These are phyloP conservation scores for Botryotinia calthae DNA, from an alignment of 2,329 filamentous ascomycete species.

Conservation along the genomic window DNA sequence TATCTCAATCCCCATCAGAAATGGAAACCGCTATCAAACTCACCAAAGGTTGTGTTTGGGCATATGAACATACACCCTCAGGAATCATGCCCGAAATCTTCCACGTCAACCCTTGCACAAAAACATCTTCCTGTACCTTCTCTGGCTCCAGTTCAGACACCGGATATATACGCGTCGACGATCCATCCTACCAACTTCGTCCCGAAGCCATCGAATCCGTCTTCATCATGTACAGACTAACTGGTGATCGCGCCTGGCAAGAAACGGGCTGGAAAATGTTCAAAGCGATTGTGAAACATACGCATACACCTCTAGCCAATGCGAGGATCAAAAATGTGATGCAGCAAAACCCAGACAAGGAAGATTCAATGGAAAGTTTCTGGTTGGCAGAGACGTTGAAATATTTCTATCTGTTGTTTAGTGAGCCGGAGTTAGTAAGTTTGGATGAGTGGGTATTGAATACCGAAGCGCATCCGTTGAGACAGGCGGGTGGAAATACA, in stretches of 20 bases:
- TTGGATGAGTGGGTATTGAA: constrained; percentile 57
- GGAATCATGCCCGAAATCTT: constrained; percentile 60
- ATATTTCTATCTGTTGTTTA: constrained; percentile 54
- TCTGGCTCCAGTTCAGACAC: background rate
- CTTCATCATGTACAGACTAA: constrained; percentile 52
- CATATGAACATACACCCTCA: constrained; percentile 53
- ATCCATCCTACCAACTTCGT: constrained; percentile 49
- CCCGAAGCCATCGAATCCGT: constrained; percentile 66
- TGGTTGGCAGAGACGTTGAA: constrained; percentile 64
- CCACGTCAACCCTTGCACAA: constrained; percentile 39
- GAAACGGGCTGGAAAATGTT: constrained; percentile 49
- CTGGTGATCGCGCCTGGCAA: constrained; percentile 34
- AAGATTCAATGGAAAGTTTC: constrained; percentile 57
- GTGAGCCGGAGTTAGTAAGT: constrained; percentile 50
- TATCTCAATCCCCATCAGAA: constrained; percentile 53
- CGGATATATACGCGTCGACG: constrained; percentile 20
- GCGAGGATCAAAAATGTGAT: constrained; percentile 44
- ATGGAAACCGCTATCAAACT: constrained; percentile 54
- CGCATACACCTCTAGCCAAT: constrained; percentile 43
- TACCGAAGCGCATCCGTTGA: constrained; percentile 33
- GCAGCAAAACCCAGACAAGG: constrained; percentile 27
- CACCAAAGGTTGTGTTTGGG: constrained; percentile 60
- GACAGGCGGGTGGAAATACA: background rate
- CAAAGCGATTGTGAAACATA: constrained; percentile 43
- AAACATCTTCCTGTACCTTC: constrained; percentile 27